These are phyloP conservation scores for Linum trigynum DNA, from an alignment of 345 rosid genomes.

Conservation along the genomic window DNA sequence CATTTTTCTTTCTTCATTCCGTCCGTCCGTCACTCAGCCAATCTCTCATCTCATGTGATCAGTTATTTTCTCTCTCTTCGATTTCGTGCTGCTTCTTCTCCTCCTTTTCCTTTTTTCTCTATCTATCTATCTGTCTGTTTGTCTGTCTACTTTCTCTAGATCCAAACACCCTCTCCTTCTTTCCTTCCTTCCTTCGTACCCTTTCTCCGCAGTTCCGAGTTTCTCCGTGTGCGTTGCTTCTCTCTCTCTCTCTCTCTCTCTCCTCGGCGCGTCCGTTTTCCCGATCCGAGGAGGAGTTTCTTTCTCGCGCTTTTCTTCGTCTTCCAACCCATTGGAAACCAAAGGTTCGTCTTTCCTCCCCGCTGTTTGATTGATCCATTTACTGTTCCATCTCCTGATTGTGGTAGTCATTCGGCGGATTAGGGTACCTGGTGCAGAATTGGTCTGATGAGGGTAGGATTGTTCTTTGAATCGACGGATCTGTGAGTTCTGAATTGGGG, in stretches of 20 bases:
- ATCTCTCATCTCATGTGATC: conserved; percentile 24
- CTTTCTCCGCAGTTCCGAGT: neutral
- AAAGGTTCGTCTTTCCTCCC: conserved; percentile 26
- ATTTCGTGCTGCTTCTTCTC: neutral
- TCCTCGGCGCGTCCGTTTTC: neutral
- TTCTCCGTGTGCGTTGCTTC: conserved; percentile 2
- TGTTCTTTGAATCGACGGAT: neutral
- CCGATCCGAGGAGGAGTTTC: conserved; percentile 1
- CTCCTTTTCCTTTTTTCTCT: neutral
- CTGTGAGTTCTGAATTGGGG: conserved; percentile 5
- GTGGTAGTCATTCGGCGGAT: neutral
- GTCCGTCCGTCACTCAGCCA: neutral
- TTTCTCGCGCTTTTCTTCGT: neutral
- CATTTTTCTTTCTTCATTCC: too few relatives aligned
- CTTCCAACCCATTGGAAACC: conserved; percentile 8
- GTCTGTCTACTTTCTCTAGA: conserved; percentile 18
- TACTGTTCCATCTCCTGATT: neutral
- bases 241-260: conserved; percentile 12
- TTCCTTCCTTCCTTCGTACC: too few relatives aligned
- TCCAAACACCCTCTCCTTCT: conserved; percentile 15
- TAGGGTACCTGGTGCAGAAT: neutral
- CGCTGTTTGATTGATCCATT: neutral
- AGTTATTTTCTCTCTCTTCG: conserved; percentile 11
- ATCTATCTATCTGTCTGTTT: conserved; percentile 8
- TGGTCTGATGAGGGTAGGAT: neutral